A percentile compares a stretch with the other conserved stretches of the same genome.
phyloP scores from a whole-genome alignment of 2,329 filamentous ascomycete species.

The Aspergillus calidoustus region DNA sequence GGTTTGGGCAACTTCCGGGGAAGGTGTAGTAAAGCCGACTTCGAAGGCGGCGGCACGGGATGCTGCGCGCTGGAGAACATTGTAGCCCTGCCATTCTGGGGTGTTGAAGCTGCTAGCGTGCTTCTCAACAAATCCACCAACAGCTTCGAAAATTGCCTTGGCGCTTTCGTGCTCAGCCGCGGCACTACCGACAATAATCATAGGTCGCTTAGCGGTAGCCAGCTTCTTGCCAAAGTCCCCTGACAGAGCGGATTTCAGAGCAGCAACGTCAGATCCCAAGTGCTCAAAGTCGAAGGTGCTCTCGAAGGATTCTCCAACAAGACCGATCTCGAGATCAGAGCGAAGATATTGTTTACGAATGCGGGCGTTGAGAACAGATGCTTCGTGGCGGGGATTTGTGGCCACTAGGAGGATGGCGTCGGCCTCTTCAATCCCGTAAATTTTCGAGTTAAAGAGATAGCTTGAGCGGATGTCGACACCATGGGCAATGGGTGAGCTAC shows the following conservation, averaged over 20 bases:
- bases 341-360: constrained; percentile 98
- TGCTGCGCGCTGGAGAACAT: constrained; percentile 90
- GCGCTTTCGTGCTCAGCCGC: constrained; percentile 90
- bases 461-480: constrained; percentile 92
- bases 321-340: constrained; percentile 88
- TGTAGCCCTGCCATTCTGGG: constrained; percentile 95
- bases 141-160: constrained; percentile 89
- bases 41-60: constrained; percentile 94
- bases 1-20: constrained; percentile 77
- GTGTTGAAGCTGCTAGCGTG: constrained; percentile 86
- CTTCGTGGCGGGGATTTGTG: constrained; percentile 94
- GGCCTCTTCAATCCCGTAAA: constrained; percentile 90
- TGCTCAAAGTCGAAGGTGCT: constrained; percentile 97
- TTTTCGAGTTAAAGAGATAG: constrained; percentile 95
- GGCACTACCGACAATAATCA: constrained; percentile 94
- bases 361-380: constrained; percentile 90
- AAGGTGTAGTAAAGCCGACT: constrained; percentile 90
- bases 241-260: constrained; percentile 82
- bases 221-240: constrained; percentile 94
- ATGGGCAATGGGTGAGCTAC: constrained; percentile 82
- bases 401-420: constrained; percentile 91
- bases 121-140: constrained; percentile 92
- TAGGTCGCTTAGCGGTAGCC: constrained; percentile 81
- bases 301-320: constrained; percentile 88
- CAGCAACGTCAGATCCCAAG: constrained; percentile 75